Evolutionary conservation across 768 basidiomycete genomes (phyloP).

Genomic region (Tricholoma bakamatsutake): DNA sequence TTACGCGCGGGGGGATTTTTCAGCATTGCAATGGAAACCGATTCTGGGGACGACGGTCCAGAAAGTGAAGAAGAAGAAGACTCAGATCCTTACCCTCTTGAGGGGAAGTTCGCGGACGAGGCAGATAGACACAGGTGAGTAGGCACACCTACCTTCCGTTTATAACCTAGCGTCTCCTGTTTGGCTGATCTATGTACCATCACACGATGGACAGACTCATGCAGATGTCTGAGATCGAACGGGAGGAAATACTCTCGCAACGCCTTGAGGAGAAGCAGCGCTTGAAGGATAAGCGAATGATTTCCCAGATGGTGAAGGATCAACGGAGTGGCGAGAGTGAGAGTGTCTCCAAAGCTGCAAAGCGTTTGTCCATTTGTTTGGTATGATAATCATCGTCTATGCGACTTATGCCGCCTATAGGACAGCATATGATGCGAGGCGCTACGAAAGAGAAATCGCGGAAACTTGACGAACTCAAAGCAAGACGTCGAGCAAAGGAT

Average conservation of each 20-base stretch:
- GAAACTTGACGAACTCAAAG: slow-evolving; percentile 82
- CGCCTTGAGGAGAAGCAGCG: slow-evolving; percentile 79
- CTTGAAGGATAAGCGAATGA: slow-evolving; percentile 59
- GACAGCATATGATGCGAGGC: slow-evolving; percentile 68
- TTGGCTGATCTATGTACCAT: slow-evolving; percentile 19
- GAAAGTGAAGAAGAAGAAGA: slow-evolving; percentile 64
- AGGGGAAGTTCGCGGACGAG: slow-evolving; percentile 87
- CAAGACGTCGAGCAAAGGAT: slow-evolving; percentile 81
- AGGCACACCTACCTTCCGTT: slow-evolving; percentile 10
- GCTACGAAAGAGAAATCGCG: slow-evolving; percentile 75
- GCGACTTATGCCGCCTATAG: slow-evolving; percentile 30
- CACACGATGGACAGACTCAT: slow-evolving; percentile 51
- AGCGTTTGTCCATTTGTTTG: slow-evolving; percentile 45
- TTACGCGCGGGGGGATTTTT: slow-evolving; percentile 12
- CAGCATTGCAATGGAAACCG: slow-evolving; percentile 33
- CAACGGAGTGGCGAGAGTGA: slow-evolving; percentile 52
- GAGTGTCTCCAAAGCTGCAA: slow-evolving; percentile 64
- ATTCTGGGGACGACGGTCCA: slow-evolving; percentile 49
- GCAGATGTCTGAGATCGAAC: slow-evolving; percentile 78
- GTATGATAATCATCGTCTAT: not conserved
- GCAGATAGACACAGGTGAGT: slow-evolving; percentile 77
- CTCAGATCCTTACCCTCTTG: slow-evolving; percentile 77
- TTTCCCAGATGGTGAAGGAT: slow-evolving; percentile 69
- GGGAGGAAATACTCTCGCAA: slow-evolving; percentile 79
- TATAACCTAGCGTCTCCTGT: slow-evolving; percentile 20